Evolutionary conservation across 805 yeast species (phyloP).

Genomic region (Lipomyces sp.): DNA sequence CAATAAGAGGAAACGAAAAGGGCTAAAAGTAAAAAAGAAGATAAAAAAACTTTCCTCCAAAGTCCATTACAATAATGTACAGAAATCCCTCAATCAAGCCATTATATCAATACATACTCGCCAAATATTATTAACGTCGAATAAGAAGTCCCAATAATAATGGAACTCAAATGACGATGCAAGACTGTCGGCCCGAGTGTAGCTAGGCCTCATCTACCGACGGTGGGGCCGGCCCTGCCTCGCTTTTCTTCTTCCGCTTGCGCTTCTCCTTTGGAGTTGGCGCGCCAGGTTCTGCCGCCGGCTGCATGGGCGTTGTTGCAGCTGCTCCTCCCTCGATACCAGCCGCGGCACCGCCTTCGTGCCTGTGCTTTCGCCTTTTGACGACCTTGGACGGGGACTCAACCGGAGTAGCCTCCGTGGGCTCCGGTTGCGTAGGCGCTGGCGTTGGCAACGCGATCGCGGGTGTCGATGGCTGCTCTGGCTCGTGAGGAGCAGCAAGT

Average conservation of each 20-base stretch:
- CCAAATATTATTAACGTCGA: neutral
- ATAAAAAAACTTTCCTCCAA: neutral
- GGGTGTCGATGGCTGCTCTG: constrained; percentile 9
- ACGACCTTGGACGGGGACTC: constrained; percentile 27
- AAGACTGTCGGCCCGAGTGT: constrained; percentile 1
- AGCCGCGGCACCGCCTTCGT: constrained; percentile 43
- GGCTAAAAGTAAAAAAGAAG: neutral
- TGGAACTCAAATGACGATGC: constrained; percentile 15
- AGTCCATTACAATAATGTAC: neutral
- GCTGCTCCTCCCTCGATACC: constrained; percentile 5
- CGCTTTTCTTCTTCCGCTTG: constrained; percentile 23
- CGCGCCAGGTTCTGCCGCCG: constrained; percentile 11
- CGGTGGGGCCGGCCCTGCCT: neutral
- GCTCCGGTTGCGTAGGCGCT: constrained; percentile 5
- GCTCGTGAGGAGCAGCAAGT: constrained; percentile 11
- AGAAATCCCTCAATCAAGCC: neutral
- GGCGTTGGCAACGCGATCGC: constrained; percentile 11
- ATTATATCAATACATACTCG: constrained; percentile 1
- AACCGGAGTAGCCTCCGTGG: neutral
- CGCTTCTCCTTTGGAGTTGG: constrained; percentile 21
- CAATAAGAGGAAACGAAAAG: neutral
- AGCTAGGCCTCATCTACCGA: neutral
- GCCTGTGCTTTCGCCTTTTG: constrained; percentile 30
- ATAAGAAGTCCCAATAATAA: neutral
- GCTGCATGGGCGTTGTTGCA: constrained; percentile 1